Evolutionary conservation across 2,329 filamentous ascomycete genomes (phyloP).

Genomic region (Aspergillus sp.): DNA sequence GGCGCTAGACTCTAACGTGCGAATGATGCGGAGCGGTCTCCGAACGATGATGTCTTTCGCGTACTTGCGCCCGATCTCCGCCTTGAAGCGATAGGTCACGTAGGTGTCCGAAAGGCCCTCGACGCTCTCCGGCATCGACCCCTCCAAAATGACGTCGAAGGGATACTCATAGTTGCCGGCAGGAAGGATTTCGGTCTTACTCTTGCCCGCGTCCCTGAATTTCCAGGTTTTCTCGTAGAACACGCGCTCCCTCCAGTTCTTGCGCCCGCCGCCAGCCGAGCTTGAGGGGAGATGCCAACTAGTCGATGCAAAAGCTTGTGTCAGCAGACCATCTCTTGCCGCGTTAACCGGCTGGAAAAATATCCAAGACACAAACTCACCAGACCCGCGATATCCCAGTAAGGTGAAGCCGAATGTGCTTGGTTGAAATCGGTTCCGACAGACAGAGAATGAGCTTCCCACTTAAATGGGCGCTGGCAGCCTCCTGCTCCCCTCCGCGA

Average conservation of each 20-base stretch:
- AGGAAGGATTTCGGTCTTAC: constrained; percentile 60
- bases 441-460: constrained; percentile 76
- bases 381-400: constrained; percentile 71
- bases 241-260: constrained; percentile 47
- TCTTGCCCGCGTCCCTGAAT: constrained; percentile 61
- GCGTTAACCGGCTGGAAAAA: constrained; percentile 10
- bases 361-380: constrained; percentile 53
- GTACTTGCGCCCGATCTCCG: constrained; percentile 87
- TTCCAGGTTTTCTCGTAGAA: constrained; percentile 75
- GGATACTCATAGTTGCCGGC: constrained; percentile 84
- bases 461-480: constrained; percentile 74
- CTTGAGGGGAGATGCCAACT: constrained; percentile 44
- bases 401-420: constrained; percentile 73
- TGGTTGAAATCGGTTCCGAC: constrained; percentile 69
- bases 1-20: constrained; percentile 75
- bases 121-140: constrained; percentile 76
- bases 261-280: constrained; percentile 42
- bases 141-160: constrained; percentile 75
- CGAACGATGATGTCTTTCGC: constrained; percentile 82
- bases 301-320: neutral
- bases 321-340: constrained; percentile 11
- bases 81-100: constrained; percentile 89
- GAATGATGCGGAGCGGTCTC: constrained; percentile 77
- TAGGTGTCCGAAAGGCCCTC: constrained; percentile 86
- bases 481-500: constrained; percentile 74